A percentile compares a stretch with the other conserved stretches of the same genome.
Conservation (phyloP, 176 grass and related monocot species). For the Phyllostachys edulis region DNA sequence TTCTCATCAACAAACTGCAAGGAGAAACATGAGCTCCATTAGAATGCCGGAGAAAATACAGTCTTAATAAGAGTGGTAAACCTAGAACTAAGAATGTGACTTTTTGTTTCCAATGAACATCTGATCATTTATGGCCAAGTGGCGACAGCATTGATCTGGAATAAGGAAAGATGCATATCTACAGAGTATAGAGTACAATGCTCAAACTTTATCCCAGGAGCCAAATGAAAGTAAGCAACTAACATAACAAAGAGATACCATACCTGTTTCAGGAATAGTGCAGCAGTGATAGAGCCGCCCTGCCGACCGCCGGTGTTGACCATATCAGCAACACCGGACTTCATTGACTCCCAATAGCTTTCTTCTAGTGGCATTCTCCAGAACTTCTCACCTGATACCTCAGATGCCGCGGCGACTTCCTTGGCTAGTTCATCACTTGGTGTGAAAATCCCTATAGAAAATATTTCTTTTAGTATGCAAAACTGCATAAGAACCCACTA, state of each 20-base stretch:
- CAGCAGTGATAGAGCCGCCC: conserved; percentile 82
- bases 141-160: too few relatives aligned
- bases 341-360: conserved; percentile 95
- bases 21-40: background rate
- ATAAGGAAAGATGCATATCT: too few relatives aligned
- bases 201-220: too few relatives aligned
- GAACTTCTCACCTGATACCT: conserved; percentile 82
- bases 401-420: conserved; percentile 73
- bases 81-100: background rate
- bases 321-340: conserved; percentile 95
- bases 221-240: too few relatives aligned
- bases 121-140: too few relatives aligned
- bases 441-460: conserved; percentile 72
- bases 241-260: too few relatives aligned
- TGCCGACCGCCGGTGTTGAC: conserved; percentile 85
- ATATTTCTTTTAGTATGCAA: background rate
- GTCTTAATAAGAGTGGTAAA: background rate
- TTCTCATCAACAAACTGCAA: conserved; percentile 93
- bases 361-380: conserved; percentile 96
- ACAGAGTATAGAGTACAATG: too few relatives aligned
- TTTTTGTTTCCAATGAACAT: background rate
- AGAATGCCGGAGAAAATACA: background rate
- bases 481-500: background rate
- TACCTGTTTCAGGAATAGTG: conserved; percentile 97
- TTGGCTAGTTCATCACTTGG: conserved; percentile 85